Base-by-base conservation (phyloP, 2,329 filamentous ascomycete genomes). In the Penicillium sp. region DNA sequence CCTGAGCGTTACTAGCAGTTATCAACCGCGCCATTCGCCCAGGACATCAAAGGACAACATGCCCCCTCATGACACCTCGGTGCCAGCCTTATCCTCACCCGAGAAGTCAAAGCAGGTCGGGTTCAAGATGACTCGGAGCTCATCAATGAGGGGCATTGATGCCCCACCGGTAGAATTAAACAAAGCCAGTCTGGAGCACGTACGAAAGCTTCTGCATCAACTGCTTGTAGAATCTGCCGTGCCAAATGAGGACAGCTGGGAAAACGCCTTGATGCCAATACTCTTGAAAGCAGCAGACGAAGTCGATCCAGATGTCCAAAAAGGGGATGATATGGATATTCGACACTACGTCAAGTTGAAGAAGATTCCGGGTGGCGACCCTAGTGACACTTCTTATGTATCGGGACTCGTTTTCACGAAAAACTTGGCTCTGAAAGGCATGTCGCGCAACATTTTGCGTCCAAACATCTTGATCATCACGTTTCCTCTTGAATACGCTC, bases 401-500 rank as follows among this genome's bases (percentile, higher is more conserved):
- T 96, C 94, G 10, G 95, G 94, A 0, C 88, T 99, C 9, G 93
- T 99, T 1, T 99, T 99, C 73, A 94, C 92, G 13, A 99, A 99
- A 73, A 99, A 99, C 63, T 80, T 99, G 50, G 94, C 95, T 0
- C 79, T 97, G 52, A 99, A 99, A 73, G 96, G 89, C 74, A 99
- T 99, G 94, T 88, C 90, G 19, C 86, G 94, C 57, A 90, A 86
- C 62, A 94, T 97, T 61, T 75, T 83, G 13, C 88, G 90, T 54
- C 94, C 94, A 3, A 87, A 91, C 33, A 94, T 99, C 60, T 83
- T 96, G 49, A 91, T 99, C 62, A 88, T 99, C 57, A 93, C 92
- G 0, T 99, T 99, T 70, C 88, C 94, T 0, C 91, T 99, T 57
- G 94, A 99, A 72, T 99, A 99, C 73, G 91, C 95, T 58, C 86